phyloP scores from a whole-genome alignment of 2,329 filamentous ascomycete genomes.

The Aspergillus hortae region DNA sequence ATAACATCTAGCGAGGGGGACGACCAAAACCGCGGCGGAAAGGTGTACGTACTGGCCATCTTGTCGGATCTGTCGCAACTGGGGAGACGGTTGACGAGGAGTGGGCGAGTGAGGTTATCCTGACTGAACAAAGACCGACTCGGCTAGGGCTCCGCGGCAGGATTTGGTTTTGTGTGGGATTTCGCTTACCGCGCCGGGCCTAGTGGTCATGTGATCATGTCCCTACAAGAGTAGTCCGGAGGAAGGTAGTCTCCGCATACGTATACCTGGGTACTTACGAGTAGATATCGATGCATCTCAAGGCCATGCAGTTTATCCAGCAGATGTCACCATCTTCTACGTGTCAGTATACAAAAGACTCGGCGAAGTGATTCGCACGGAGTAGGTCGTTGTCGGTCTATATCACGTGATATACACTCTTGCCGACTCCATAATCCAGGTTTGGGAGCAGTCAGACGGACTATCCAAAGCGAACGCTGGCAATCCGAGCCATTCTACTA shows the following conservation, averaged over 20 bases:
- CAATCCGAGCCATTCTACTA: too few species aligned
- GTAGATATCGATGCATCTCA: too few species aligned
- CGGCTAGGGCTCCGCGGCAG: conserved; percentile 31
- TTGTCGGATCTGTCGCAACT: conserved; percentile 42
- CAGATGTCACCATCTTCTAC: background rate
- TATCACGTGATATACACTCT: too few species aligned
- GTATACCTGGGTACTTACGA: too few species aligned
- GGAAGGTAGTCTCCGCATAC: too few species aligned
- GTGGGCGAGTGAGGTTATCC: conserved; percentile 34
- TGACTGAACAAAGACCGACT: conserved; percentile 24
- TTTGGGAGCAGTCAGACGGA: too few species aligned
- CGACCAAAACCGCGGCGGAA: background rate
- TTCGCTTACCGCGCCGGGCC: conserved; percentile 36
- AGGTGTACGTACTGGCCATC: conserved; percentile 43
- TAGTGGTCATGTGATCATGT: conserved; percentile 2
- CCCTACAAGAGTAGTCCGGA: background rate
- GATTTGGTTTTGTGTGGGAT: conserved; percentile 34
- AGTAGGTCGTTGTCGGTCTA: too few species aligned
- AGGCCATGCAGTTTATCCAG: background rate
- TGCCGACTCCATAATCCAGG: too few species aligned
- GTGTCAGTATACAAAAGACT: too few species aligned
- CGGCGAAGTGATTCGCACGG: too few species aligned
- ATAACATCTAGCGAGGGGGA: conserved; percentile 1
- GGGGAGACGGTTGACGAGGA: conserved; percentile 34
- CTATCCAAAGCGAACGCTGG: too few species aligned